Evolutionary conservation across 2,329 filamentous ascomycete genomes (phyloP).

Genomic region (Hypoxylon sp.): DNA sequence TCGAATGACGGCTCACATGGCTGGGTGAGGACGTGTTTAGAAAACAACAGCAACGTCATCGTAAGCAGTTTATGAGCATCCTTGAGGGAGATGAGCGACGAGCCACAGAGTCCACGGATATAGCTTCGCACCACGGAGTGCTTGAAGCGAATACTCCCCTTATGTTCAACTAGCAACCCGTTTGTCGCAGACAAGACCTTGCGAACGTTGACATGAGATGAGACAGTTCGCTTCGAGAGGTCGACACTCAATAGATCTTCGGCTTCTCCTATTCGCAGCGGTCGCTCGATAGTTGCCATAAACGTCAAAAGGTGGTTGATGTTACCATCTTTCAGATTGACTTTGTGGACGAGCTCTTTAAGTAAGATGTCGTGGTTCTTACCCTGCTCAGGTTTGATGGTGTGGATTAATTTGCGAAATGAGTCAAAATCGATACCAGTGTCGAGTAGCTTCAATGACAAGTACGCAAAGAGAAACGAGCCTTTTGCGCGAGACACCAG

Average conservation of each 20-base stretch:
- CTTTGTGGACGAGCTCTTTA: slow-evolving; percentile 48
- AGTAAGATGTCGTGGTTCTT: slow-evolving; percentile 47
- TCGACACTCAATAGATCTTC: slow-evolving; percentile 55
- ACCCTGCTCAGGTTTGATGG: slow-evolving; percentile 46
- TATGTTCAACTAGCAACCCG: slow-evolving; percentile 55
- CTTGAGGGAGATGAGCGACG: slow-evolving; percentile 53
- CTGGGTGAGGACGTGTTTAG: slow-evolving; percentile 51
- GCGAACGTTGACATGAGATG: slow-evolving; percentile 44
- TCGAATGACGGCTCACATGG: slow-evolving; percentile 53
- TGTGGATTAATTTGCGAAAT: slow-evolving; percentile 48
- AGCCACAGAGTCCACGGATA: slow-evolving; percentile 55
- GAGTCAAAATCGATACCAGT: slow-evolving; percentile 46
- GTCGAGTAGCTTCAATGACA: slow-evolving; percentile 52
- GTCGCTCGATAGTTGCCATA: slow-evolving; percentile 55
- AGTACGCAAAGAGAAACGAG: slow-evolving; percentile 59
- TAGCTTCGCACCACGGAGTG: slow-evolving; percentile 55
- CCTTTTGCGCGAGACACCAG: slow-evolving; percentile 55
- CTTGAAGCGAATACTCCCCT: slow-evolving; percentile 57
- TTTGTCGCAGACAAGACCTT: slow-evolving; percentile 45
- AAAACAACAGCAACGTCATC: slow-evolving; percentile 56
- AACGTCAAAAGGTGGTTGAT: slow-evolving; percentile 54
- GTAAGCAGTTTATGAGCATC: slow-evolving; percentile 57
- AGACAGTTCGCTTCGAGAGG: slow-evolving; percentile 42
- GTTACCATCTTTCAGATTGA: slow-evolving; percentile 50
- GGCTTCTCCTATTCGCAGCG: slow-evolving; percentile 55